Evolutionary conservation across 257 asterid species (phyloP), one percentile per base, ranked within the genome.

Genomic region (Henckelia pumila): DNA sequence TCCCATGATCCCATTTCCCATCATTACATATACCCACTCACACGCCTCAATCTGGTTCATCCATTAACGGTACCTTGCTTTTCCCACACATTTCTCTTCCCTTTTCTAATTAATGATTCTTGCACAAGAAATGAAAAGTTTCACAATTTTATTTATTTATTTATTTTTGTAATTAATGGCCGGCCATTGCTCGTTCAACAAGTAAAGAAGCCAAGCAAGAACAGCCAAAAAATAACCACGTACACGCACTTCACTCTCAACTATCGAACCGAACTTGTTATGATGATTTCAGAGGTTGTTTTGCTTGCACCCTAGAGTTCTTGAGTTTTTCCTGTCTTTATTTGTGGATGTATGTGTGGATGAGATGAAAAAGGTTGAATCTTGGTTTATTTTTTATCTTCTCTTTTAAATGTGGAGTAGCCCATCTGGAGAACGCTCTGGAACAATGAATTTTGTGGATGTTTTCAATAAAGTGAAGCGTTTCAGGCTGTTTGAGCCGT

Each of bases 401-500:
- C 14, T 37, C 17, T 66, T 29, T 23, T 57, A 72, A 30, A 85
- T 80, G 92, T 63, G 73, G 17, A 71, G 59, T 21, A 64, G 64
- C 72, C 91, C 82, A 71, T 69, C 79, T 71, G 69, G 66, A 1
- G 85, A 75, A 66, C 65, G 47, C 22, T 61, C 77, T 16, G 80
- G 75, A 6, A 63, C 61, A 5, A 74, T 80, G 83, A 60, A 8
- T 58, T 74, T 65, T n/a, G 61, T 67, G 8, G 86, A 79, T 65
- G 59, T 80, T 9, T 80, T 73, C 89, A 92, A 88, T 84, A 89
- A 77, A 73, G 61, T 84, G 73, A 93, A 93, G 85, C 79, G 92
- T 20, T 81, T 90, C 4, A 82, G 90, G 78, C 58, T 88, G 26
- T 88, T 88, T 35, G 97, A 93, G 55, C 96, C 98, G 49, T 90